Evolutionary conservation across 2,329 filamentous ascomycete species (phyloP).

Genomic region (Cladosporium oxysporum): DNA sequence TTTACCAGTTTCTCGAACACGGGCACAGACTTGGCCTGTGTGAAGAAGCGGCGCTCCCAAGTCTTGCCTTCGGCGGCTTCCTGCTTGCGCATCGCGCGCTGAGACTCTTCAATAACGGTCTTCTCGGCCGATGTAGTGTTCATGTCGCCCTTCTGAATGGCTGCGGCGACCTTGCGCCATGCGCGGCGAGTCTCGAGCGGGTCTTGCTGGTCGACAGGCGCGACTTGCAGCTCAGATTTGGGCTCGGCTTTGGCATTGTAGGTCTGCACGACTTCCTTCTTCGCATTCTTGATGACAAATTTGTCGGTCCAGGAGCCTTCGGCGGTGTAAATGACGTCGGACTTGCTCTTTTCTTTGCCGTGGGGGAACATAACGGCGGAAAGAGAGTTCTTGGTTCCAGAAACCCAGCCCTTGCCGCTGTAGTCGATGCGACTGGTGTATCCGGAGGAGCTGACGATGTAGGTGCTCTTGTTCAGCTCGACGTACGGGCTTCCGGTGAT

Average conservation of each 20-base stretch:
- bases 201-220: slow-evolving; percentile 76
- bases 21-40: slow-evolving; percentile 40
- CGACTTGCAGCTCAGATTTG: slow-evolving; percentile 68
- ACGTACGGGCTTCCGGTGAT: slow-evolving; percentile 85
- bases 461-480: slow-evolving; percentile 81
- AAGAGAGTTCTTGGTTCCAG: slow-evolving; percentile 93
- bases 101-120: slow-evolving; percentile 83
- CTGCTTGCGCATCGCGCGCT: slow-evolving; percentile 72
- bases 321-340: slow-evolving; percentile 72
- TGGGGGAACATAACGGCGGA: slow-evolving; percentile 71
- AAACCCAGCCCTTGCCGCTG: slow-evolving; percentile 89
- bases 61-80: slow-evolving; percentile 73
- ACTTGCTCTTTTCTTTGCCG: slow-evolving; percentile 61
- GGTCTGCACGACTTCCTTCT: slow-evolving; percentile 45
- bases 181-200: slow-evolving; percentile 84
- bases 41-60: slow-evolving; percentile 88
- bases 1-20: slow-evolving; percentile 52
- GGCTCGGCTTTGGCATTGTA: slow-evolving; percentile 51
- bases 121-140: slow-evolving; percentile 78
- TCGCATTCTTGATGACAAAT: slow-evolving; percentile 74
- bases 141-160: slow-evolving; percentile 80
- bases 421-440: slow-evolving; percentile 91
- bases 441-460: slow-evolving; percentile 83
- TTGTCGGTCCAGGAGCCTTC: slow-evolving; percentile 88
- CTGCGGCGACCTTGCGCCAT: slow-evolving; percentile 82